These are phyloP conservation scores for Aurinia saxatilis DNA, from an alignment of 345 rosid species.

Conservation along the genomic window DNA sequence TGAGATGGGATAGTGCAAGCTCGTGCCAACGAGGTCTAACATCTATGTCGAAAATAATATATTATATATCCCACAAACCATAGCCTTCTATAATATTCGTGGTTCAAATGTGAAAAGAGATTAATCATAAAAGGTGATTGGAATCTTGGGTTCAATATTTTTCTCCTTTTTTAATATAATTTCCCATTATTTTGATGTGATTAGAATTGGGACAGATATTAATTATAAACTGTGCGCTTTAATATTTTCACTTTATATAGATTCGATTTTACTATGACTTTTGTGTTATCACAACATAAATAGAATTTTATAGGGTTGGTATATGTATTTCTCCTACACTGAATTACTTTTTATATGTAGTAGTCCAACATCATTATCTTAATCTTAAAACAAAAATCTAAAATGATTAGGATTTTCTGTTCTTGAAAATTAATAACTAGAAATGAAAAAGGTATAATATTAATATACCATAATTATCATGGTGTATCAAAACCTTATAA, in stretches of 20 bases:
- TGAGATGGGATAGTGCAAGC: conserved; percentile 20
- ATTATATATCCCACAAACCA: neutral
- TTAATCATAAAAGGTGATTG: conserved; percentile 12
- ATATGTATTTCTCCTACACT: no score
- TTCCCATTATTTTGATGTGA: conserved; percentile 16
- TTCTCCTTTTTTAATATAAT: neutral
- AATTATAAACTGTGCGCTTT: conserved; percentile 1
- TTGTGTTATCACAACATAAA: no score
- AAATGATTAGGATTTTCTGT: no score
- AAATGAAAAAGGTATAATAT: no score
- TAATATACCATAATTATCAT: no score
- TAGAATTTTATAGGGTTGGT: no score
- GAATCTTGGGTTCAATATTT: conserved; percentile 1
- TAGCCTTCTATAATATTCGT: neutral
- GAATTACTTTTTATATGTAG: no score
- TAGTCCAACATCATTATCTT: no score
- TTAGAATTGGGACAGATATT: neutral
- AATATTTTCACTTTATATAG: conserved; percentile 3
- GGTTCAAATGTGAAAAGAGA: conserved; percentile 16
- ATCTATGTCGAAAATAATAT: conserved; percentile 12
- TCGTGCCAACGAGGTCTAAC: conserved; percentile 21
- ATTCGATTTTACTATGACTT: neutral
- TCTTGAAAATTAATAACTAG: no score
- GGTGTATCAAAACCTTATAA: no score
- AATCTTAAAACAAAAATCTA: no score